Evolutionary conservation across 2,329 filamentous ascomycete genomes (phyloP).

Genomic region (Arthrobotrys iridis): DNA sequence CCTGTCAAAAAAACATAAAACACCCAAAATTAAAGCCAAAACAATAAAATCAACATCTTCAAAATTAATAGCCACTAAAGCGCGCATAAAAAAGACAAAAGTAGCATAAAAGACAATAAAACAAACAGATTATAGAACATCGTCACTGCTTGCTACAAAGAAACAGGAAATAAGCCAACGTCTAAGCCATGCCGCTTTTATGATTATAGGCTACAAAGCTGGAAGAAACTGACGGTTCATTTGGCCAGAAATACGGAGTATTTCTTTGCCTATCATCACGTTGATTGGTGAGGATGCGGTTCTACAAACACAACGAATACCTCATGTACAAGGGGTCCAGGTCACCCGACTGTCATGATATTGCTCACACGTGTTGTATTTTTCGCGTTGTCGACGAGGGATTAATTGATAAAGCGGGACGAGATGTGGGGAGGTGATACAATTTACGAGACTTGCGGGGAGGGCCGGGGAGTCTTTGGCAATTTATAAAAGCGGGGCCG

Average conservation of each 20-base stretch:
- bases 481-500: conserved; percentile 20
- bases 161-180: conserved; percentile 72
- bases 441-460: conserved; percentile 9
- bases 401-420: conserved; percentile 12
- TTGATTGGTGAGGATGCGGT: conserved; percentile 64
- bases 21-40: conserved; percentile 81
- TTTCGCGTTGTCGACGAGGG: conserved; percentile 16
- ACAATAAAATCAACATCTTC: conserved; percentile 68
- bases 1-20: conserved; percentile 92
- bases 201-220: conserved; percentile 79
- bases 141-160: conserved; percentile 79
- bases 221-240: conserved; percentile 95
- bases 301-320: conserved; percentile 58
- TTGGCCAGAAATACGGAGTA: conserved; percentile 92
- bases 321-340: neutral
- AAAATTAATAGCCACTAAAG: conserved; percentile 42
- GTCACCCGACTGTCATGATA: conserved; percentile 21
- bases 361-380: conserved; percentile 7
- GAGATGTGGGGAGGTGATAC: neutral
- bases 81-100: conserved; percentile 56
- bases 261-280: conserved; percentile 80
- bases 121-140: conserved; percentile 77
- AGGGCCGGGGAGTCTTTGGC: neutral
- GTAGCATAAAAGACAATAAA: conserved; percentile 59
- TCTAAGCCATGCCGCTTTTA: conserved; percentile 90